Conservation (phyloP, 2,329 filamentous ascomycete species). For the Pochonia chlamydosporia region DNA sequence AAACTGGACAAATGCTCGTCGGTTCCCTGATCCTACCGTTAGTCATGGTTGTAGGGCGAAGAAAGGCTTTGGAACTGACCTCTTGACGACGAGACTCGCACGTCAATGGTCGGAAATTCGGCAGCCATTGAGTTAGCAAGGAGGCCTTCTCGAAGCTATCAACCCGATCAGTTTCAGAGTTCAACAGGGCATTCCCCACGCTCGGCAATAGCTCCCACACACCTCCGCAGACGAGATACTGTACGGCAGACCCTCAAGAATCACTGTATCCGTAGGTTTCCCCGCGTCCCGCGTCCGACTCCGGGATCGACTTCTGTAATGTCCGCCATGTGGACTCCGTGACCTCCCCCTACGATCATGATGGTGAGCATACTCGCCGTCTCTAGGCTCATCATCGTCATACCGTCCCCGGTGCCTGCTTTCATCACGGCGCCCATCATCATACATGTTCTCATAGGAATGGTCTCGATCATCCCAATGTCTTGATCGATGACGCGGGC, state of each 20-base stretch:
- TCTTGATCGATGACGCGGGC: constrained; percentile 18
- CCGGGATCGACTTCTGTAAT: constrained; percentile 25
- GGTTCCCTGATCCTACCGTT: constrained; percentile 26
- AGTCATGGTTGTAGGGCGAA: neutral
- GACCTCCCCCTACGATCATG: constrained; percentile 12
- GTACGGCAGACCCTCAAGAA: constrained; percentile 47
- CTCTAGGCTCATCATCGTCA: constrained; percentile 15
- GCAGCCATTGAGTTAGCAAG: constrained; percentile 26
- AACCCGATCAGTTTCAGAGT: constrained; percentile 2
- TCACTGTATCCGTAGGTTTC: constrained; percentile 43
- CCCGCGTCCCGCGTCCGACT: constrained; percentile 32
- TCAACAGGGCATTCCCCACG: neutral
- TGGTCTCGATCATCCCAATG: constrained; percentile 23
- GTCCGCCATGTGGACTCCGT: constrained; percentile 20
- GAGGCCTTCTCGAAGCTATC: constrained; percentile 31
- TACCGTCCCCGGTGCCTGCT: constrained; percentile 11
- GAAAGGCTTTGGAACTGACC: constrained; percentile 16
- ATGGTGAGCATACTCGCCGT: constrained; percentile 4
- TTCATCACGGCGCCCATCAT: constrained; percentile 26
- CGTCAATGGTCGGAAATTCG: constrained; percentile 31
- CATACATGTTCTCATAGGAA: constrained; percentile 31
- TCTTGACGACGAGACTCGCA: constrained; percentile 30
- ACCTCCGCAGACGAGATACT: constrained; percentile 47
- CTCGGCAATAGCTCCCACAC: neutral
- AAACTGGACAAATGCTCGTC: constrained; percentile 38